Conservation (phyloP, 2,329 filamentous ascomycete species). For the Nemania sp. region DNA sequence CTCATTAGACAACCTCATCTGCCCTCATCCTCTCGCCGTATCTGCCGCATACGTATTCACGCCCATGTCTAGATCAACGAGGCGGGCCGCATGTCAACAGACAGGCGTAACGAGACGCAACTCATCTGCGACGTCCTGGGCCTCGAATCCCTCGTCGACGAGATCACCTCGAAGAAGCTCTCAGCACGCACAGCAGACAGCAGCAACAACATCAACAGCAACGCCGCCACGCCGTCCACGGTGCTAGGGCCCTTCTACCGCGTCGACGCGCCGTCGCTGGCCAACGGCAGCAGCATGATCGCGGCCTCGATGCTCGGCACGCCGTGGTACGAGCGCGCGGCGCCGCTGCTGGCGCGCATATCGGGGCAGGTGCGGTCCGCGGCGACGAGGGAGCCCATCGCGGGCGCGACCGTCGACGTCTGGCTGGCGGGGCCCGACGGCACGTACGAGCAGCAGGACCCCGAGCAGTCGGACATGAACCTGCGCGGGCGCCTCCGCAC, state of each 20-base stretch:
- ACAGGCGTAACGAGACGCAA: conserved; percentile 69
- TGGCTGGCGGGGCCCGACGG: conserved; percentile 81
- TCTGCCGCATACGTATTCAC: conserved; percentile 8
- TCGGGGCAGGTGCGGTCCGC: conserved; percentile 59
- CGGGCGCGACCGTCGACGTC: conserved; percentile 70
- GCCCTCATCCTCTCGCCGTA: background rate
- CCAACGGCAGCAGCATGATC: conserved; percentile 72
- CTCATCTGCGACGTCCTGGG: conserved; percentile 70
- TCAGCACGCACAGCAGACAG: conserved; percentile 69
- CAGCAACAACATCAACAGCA: background rate
- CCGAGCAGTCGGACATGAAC: conserved; percentile 72
- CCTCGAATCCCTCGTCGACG: conserved; percentile 79
- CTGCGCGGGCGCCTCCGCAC: conserved; percentile 74
- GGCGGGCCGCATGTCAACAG: conserved; percentile 65
- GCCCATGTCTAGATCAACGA: conserved; percentile 59
- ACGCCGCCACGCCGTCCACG: conserved; percentile 67
- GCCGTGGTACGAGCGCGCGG: conserved; percentile 39
- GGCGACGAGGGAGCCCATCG: conserved; percentile 65
- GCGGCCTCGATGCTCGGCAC: conserved; percentile 49
- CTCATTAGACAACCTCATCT: background rate
- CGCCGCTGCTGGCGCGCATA: conserved; percentile 56
- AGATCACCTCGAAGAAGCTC: conserved; percentile 67
- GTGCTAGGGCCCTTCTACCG: conserved; percentile 89
- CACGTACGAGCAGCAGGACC: conserved; percentile 74
- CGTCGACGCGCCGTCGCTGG: conserved; percentile 68